phyloP scores from a whole-genome alignment of 345 rosid species.

The Capsella bursapastoris region DNA sequence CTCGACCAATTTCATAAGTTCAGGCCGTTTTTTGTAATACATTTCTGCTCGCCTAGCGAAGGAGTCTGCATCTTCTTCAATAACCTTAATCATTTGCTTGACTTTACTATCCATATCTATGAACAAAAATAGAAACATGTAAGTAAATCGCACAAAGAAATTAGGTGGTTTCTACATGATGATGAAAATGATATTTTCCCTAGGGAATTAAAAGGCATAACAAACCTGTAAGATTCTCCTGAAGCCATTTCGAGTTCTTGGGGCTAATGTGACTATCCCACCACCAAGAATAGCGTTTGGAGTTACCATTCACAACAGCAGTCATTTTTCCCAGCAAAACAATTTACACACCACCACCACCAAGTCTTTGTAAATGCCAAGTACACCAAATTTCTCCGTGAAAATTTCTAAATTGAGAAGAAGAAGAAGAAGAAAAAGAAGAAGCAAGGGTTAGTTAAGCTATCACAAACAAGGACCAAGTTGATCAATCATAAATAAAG shows the following conservation, averaged over 20 bases:
- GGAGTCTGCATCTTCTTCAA: constrained; percentile 99
- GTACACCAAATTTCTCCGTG: constrained; percentile 22
- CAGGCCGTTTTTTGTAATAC: constrained; percentile 98
- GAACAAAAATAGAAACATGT: constrained; percentile 19
- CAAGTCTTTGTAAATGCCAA: background rate
- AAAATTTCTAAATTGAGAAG: constrained; percentile 12
- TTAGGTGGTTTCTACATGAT: background rate
- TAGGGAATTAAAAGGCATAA: background rate
- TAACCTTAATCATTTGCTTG: constrained; percentile 93
- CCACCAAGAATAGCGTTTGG: constrained; percentile 96
- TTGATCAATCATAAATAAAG: constrained; percentile 8
- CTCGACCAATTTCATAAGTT: constrained; percentile 96
- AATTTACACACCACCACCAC: constrained; percentile 25
- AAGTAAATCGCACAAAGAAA: background rate
- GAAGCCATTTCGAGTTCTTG: constrained; percentile 96
- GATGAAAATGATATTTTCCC: background rate
- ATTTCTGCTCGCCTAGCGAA: constrained; percentile 99
- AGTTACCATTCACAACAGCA: constrained; percentile 47
- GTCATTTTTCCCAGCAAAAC: constrained; percentile 56
- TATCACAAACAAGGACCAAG: constrained; percentile 33
- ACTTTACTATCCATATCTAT: constrained; percentile 97
- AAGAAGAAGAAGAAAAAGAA: background rate
- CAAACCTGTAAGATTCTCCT: constrained; percentile 95
- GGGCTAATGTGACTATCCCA: constrained; percentile 98
- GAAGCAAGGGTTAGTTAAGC: constrained; percentile 12